Evolutionary conservation across 352 stramenopile species (phyloP).

Genomic region (Elongisporangium anandrum): DNA sequence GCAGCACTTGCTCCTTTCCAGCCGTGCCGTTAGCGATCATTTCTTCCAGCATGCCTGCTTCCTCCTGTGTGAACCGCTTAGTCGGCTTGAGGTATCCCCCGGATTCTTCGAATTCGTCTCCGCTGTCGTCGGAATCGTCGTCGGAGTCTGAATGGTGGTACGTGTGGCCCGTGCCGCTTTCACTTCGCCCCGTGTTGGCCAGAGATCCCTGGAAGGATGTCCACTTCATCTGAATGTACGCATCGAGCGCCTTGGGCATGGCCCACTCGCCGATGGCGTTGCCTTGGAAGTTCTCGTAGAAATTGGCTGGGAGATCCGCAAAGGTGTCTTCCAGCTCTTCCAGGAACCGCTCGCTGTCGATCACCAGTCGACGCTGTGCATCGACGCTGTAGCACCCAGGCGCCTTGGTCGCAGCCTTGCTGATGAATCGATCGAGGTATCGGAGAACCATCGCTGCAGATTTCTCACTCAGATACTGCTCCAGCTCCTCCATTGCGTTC

Average conservation of each 20-base stretch:
- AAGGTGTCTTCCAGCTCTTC: slow-evolving; percentile 66
- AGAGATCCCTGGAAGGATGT: slow-evolving; percentile 47
- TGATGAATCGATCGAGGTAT: slow-evolving; percentile 77
- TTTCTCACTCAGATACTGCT: slow-evolving; percentile 66
- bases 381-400: slow-evolving; percentile 67
- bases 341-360: slow-evolving; percentile 64
- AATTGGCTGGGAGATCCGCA: slow-evolving; percentile 48
- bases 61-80: slow-evolving; percentile 57
- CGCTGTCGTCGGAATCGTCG: slow-evolving; percentile 33
- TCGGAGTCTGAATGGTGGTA: slow-evolving; percentile 32
- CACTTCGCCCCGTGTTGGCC: slow-evolving; percentile 9
- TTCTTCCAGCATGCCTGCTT: slow-evolving; percentile 68
- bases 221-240: slow-evolving; percentile 80
- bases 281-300: slow-evolving; percentile 45
- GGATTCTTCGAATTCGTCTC: slow-evolving; percentile 51
- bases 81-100: slow-evolving; percentile 58
- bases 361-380: slow-evolving; percentile 35
- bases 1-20: slow-evolving; percentile 60
- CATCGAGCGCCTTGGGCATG: slow-evolving; percentile 55
- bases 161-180: slow-evolving; percentile 7
- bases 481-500: slow-evolving; percentile 66
- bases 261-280: slow-evolving; percentile 41
- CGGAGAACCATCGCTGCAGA: slow-evolving; percentile 78
- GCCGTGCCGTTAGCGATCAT: slow-evolving; percentile 80
- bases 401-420: slow-evolving; percentile 62